phyloP scores from a whole-genome alignment of 2,329 filamentous ascomycete species.

The Aspergillus hiratsukae region DNA sequence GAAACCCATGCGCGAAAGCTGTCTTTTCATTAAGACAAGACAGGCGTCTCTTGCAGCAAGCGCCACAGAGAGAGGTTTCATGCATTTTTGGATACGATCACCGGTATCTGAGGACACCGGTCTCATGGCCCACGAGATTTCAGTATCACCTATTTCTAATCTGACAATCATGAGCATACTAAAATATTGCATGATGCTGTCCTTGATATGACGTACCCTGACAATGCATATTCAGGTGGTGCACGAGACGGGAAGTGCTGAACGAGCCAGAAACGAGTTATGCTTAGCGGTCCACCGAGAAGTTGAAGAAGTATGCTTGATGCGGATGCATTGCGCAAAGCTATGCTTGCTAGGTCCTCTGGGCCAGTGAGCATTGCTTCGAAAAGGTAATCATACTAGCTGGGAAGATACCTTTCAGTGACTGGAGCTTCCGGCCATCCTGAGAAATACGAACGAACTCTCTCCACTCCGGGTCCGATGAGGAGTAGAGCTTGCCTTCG shows the following conservation, averaged over 20 bases:
- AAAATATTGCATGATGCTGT: neutral
- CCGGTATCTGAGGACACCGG: conserved; percentile 27
- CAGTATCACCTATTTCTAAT: conserved; percentile 23
- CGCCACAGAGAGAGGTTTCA: conserved; percentile 29
- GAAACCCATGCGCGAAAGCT: conserved; percentile 23
- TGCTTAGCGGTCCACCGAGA: conserved; percentile 46
- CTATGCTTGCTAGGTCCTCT: conserved; percentile 47
- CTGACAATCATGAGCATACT: conserved; percentile 17
- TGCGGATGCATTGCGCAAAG: conserved; percentile 40
- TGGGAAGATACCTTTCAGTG: conserved; percentile 41
- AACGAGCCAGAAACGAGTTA: conserved; percentile 57
- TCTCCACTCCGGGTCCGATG: conserved; percentile 59
- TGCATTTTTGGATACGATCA: conserved; percentile 24
- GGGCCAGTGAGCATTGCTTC: conserved; percentile 7
- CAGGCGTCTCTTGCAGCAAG: conserved; percentile 33
- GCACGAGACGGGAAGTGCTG: conserved; percentile 56
- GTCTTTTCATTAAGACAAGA: conserved; percentile 23
- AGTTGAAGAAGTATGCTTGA: conserved; percentile 43
- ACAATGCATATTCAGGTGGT: conserved; percentile 56
- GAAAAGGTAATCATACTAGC: conserved; percentile 8
- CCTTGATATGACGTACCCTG: conserved; percentile 48
- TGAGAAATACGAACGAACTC: conserved; percentile 57
- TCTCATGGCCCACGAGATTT: conserved; percentile 24
- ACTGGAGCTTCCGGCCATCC: conserved; percentile 46
- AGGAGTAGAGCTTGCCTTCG: conserved; percentile 27